A percentile compares a stretch with the other conserved stretches of the same genome.
Evolutionary conservation across 78 protist genomes (phyloP).

Genomic region (Goniomonas avonlea): DNA sequence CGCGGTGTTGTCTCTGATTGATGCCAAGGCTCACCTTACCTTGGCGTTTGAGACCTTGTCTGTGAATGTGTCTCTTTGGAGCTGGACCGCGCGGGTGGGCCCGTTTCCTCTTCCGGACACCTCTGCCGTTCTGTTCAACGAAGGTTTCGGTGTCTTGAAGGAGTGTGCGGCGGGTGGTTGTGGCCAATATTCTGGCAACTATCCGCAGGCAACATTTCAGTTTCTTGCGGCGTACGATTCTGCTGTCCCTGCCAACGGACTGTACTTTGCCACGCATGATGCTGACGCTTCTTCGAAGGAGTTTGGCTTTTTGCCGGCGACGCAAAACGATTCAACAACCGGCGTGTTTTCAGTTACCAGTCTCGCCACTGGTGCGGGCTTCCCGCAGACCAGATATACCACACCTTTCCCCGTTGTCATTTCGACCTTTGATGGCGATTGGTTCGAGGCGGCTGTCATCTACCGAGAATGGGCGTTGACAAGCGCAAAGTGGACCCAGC

Average conservation of each 20-base stretch:
- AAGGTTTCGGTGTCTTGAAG: too few relatives aligned
- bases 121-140: too few relatives aligned
- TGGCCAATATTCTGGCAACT: background rate
- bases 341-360: background rate
- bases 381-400: background rate
- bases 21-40: too few relatives aligned
- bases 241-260: background rate
- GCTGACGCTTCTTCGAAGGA: background rate
- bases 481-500: conserved; percentile 10
- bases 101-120: too few relatives aligned
- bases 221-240: background rate
- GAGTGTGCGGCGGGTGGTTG: too few relatives aligned
- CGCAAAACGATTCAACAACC: background rate
- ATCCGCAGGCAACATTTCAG: conserved; percentile 19
- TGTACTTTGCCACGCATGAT: conserved; percentile 29
- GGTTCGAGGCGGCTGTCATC: conserved; percentile 24
- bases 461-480: conserved; percentile 12
- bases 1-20: too few relatives aligned
- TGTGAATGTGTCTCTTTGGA: too few relatives aligned
- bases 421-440: conserved; percentile 18
- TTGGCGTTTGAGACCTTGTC: too few relatives aligned
- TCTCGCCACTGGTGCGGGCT: conserved; percentile 11
- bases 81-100: too few relatives aligned
- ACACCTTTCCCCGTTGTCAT: conserved; percentile 2
- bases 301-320: background rate